Percentiles rank a stretch among this genome's conserved stretches.
These are phyloP conservation scores for Gnaphalium uliginosum DNA, from an alignment of 129 eudicot species.

Conservation along the genomic window DNA sequence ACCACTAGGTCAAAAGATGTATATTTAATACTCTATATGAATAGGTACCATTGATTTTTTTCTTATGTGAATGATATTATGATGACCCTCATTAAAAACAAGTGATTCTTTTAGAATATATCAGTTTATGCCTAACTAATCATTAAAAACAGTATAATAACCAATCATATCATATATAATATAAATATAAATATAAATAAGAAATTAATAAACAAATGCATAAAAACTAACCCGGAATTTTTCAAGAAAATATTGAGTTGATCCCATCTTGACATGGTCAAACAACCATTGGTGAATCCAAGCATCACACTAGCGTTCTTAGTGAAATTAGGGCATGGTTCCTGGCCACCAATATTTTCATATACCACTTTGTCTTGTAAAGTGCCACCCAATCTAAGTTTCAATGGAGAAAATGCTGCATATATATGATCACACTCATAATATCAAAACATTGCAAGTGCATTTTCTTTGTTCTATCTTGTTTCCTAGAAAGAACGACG, in stretches of 20 bases:
- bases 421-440: not conserved
- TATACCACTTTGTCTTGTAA: slow-evolving; percentile 66
- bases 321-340: slow-evolving; percentile 44
- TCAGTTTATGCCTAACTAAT: too few relatives aligned
- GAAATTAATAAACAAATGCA: too few relatives aligned
- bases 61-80: too few relatives aligned
- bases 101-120: too few relatives aligned
- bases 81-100: too few relatives aligned
- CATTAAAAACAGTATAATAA: not conserved
- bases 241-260: slow-evolving; percentile 46
- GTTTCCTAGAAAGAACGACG: not conserved
- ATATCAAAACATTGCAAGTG: not conserved
- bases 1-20: too few relatives aligned
- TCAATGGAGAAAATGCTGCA: slow-evolving; percentile 54
- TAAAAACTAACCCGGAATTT: slow-evolving; percentile 49
- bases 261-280: slow-evolving; percentile 78
- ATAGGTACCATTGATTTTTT: too few relatives aligned
- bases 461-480: not conserved
- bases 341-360: slow-evolving; percentile 31
- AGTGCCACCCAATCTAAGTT: slow-evolving; percentile 70
- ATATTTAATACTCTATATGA: too few relatives aligned
- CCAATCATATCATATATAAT: not conserved
- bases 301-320: slow-evolving; percentile 38
- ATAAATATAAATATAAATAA: too few relatives aligned
- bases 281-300: slow-evolving; percentile 64